phyloP scores from a whole-genome alignment of 768 basidiomycete genomes.

The Leccinum sublutescens region DNA sequence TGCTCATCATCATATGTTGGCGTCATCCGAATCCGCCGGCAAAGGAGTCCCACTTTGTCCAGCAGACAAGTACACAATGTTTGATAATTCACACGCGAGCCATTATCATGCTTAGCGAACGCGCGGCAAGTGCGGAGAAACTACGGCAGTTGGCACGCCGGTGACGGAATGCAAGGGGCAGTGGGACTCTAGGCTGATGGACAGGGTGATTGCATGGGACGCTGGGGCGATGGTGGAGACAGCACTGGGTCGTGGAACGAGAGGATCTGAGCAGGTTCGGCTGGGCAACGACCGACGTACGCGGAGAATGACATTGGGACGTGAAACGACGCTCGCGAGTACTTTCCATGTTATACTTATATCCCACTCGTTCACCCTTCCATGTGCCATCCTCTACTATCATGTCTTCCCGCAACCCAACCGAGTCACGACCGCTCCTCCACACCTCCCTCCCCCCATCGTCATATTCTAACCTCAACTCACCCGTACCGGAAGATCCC shows the following conservation, averaged over 20 bases:
- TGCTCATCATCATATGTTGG: conserved; percentile 1
- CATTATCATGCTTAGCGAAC: conserved; percentile 1
- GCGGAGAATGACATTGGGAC: conserved; percentile 32
- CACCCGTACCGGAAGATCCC: conserved; percentile 25
- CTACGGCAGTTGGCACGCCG: background rate
- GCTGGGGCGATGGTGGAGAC: background rate
- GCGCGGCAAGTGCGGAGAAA: conserved; percentile 9
- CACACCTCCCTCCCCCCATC: conserved; percentile 27
- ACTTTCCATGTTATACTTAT: conserved; percentile 21
- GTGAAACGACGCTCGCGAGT: conserved; percentile 21
- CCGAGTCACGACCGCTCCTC: conserved; percentile 60
- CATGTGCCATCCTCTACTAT: background rate
- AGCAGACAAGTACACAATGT: background rate
- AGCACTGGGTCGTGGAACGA: background rate
- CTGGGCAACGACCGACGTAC: conserved; percentile 25
- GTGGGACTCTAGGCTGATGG: background rate
- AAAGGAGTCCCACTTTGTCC: background rate
- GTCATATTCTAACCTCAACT: conserved; percentile 46
- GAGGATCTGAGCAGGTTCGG: conserved; percentile 3
- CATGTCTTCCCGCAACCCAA: conserved; percentile 35
- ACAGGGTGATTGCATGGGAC: background rate
- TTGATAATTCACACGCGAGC: background rate
- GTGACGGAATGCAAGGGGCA: background rate
- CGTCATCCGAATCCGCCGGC: conserved; percentile 5
- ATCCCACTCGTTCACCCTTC: conserved; percentile 7